Conservation (phyloP, 257 asterid species). For the Plantago ovata region DNA sequence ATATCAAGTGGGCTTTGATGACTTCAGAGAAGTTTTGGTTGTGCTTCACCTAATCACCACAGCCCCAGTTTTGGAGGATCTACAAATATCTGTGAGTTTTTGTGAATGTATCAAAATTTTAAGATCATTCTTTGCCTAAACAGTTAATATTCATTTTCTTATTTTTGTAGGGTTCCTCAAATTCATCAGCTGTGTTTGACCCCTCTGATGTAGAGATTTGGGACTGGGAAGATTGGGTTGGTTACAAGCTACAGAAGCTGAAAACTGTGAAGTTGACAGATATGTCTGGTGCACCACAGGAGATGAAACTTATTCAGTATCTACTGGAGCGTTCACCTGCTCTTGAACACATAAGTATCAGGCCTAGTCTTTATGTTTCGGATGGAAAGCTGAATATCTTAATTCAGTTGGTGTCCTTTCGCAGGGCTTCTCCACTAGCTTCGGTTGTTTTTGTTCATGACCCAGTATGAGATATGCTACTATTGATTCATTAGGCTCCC, state of each 20-base stretch:
- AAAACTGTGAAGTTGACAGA: conserved; percentile 58
- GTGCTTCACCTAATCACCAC: conserved; percentile 68
- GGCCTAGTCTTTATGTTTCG: conserved; percentile 38
- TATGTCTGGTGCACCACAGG: conserved; percentile 51
- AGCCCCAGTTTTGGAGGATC: conserved; percentile 67
- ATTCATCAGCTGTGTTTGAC: conserved; percentile 24
- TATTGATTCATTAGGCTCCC: background rate
- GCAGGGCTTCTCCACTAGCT: conserved; percentile 79
- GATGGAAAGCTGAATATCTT: conserved; percentile 56
- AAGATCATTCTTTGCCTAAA: background rate
- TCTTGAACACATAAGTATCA: conserved; percentile 56
- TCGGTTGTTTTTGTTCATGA: conserved; percentile 50
- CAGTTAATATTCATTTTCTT: background rate
- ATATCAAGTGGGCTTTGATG: conserved; percentile 83
- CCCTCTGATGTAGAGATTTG: conserved; percentile 42
- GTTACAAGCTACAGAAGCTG: conserved; percentile 34
- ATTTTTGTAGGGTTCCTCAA: conserved; percentile 52
- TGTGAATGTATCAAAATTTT: background rate
- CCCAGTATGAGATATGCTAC: conserved; percentile 24
- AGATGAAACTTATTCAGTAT: conserved; percentile 65
- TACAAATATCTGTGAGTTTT: conserved; percentile 68
- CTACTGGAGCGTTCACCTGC: conserved; percentile 63
- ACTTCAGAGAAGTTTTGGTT: conserved; percentile 57
- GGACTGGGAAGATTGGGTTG: conserved; percentile 33
- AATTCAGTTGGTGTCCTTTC: conserved; percentile 57